Evolutionary conservation across 768 basidiomycete genomes (phyloP).

Genomic region (Leccinum arenicola): DNA sequence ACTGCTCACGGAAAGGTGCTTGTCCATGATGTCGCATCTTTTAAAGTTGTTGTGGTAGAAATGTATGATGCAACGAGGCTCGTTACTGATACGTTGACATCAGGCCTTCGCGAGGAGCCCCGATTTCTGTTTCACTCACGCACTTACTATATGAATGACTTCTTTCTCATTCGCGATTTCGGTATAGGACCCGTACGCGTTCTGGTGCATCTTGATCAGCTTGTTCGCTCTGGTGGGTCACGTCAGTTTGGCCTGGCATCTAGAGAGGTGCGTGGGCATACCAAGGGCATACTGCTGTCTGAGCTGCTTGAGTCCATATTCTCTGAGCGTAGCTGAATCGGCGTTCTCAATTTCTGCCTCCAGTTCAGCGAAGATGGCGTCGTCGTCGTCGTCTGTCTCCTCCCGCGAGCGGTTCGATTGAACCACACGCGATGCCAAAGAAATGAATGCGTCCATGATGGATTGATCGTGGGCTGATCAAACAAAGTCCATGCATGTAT

Average conservation of each 20-base stretch:
- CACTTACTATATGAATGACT: constrained; percentile 70
- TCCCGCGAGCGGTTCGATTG: constrained; percentile 45
- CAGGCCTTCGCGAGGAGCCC: background rate
- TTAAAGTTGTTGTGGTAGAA: constrained; percentile 93
- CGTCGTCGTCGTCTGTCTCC: constrained; percentile 48
- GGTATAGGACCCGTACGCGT: constrained; percentile 74
- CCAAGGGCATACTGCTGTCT: constrained; percentile 62
- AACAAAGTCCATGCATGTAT: too few relatives aligned
- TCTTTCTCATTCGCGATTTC: constrained; percentile 91
- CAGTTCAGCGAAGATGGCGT: constrained; percentile 76
- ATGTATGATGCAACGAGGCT: constrained; percentile 82
- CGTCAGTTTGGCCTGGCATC: background rate
- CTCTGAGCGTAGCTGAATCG: constrained; percentile 63
- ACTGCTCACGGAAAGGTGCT: constrained; percentile 71
- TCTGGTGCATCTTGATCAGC: constrained; percentile 62
- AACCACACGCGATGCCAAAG: constrained; percentile 57
- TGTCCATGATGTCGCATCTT: constrained; percentile 95
- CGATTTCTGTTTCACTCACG: constrained; percentile 55
- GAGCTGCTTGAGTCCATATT: constrained; percentile 74
- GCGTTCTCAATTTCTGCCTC: constrained; percentile 86
- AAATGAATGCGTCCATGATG: constrained; percentile 41
- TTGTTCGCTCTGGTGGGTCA: constrained; percentile 53
- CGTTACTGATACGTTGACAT: constrained; percentile 49
- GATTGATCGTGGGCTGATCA: background rate
- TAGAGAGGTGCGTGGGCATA: background rate